Percentiles rank a stretch among this genome's conserved stretches.
These are phyloP conservation scores for Teratosphaeria gauchensis DNA, from an alignment of 2,329 filamentous ascomycete species.

Conservation along the genomic window DNA sequence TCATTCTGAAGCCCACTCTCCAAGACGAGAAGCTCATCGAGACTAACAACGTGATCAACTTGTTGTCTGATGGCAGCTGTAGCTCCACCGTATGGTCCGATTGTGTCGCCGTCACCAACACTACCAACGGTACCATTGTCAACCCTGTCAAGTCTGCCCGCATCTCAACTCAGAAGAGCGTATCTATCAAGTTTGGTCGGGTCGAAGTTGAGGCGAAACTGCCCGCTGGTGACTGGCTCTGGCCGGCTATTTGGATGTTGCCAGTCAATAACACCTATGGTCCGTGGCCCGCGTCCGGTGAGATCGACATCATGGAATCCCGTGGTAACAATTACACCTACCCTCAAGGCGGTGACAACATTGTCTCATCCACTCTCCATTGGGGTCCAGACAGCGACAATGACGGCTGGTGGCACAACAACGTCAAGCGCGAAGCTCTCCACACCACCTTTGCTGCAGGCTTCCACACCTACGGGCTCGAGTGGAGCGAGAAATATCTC, in stretches of 20 bases:
- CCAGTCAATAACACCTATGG: constrained; percentile 65
- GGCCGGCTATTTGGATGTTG: constrained; percentile 90
- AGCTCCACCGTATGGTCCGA: constrained; percentile 50
- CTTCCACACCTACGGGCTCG: constrained; percentile 71
- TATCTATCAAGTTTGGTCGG: constrained; percentile 67
- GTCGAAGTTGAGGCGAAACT: constrained; percentile 71
- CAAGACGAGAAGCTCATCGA: constrained; percentile 59
- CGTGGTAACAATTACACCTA: constrained; percentile 77
- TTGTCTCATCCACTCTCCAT: constrained; percentile 68
- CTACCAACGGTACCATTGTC: constrained; percentile 65
- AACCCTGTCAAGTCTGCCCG: constrained; percentile 70
- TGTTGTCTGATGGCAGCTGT: constrained; percentile 57
- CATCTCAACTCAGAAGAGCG: constrained; percentile 63
- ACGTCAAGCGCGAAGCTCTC: constrained; percentile 63
- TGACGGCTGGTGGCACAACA: constrained; percentile 76
- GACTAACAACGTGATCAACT: constrained; percentile 57
- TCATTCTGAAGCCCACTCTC: constrained; percentile 68
- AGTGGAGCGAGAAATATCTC: constrained; percentile 81
- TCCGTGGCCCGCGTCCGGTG: constrained; percentile 66
- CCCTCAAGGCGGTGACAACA: constrained; percentile 67
- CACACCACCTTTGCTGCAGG: constrained; percentile 62
- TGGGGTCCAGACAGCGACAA: constrained; percentile 66
- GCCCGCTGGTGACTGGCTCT: constrained; percentile 73
- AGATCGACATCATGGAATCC: constrained; percentile 74
- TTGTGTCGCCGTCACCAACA: constrained; percentile 66